Evolutionary conservation across 2,329 filamentous ascomycete genomes (phyloP).

Genomic region (Spiromastix sp.): DNA sequence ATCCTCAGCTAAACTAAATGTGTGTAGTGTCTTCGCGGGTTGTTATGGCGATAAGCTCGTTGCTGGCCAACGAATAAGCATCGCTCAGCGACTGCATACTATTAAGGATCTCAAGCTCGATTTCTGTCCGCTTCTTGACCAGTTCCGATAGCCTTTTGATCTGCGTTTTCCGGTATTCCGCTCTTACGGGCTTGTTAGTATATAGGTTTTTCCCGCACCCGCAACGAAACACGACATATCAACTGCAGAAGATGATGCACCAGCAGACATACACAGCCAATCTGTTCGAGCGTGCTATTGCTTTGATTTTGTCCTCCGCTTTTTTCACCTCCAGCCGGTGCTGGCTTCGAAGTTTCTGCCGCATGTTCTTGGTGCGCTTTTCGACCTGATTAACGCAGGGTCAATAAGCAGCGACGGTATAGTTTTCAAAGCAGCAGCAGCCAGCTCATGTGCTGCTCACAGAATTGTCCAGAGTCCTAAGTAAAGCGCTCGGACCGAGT

Average conservation of each 20-base stretch:
- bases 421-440: neutral
- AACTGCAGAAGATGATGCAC: neutral
- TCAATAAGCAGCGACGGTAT: neutral
- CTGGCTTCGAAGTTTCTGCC: conserved; percentile 11
- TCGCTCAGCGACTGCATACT: conserved; percentile 7
- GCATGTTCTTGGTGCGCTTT: conserved; percentile 7
- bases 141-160: conserved; percentile 10
- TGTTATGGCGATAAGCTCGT: neutral
- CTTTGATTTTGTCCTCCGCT: conserved; percentile 7
- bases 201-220: too few relatives aligned
- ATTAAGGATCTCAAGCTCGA: conserved; percentile 11
- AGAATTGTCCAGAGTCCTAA: conserved; percentile 10
- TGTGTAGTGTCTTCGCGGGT: too few relatives aligned
- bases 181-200: conserved; percentile 6
- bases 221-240: too few relatives aligned
- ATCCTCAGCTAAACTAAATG: too few relatives aligned
- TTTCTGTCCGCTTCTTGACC: conserved; percentile 10
- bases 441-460: conserved; percentile 9
- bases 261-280: conserved; percentile 7
- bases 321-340: conserved; percentile 10
- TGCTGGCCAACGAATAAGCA: conserved; percentile 5
- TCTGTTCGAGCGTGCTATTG: conserved; percentile 5
- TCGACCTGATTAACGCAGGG: conserved; percentile 6
- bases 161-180: conserved; percentile 7
- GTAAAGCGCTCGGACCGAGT: conserved; percentile 6